Evolutionary conservation across 768 basidiomycete genomes (phyloP), one percentile per base, ranked within the genome.

Genomic region (Pleurotus sapidus): DNA sequence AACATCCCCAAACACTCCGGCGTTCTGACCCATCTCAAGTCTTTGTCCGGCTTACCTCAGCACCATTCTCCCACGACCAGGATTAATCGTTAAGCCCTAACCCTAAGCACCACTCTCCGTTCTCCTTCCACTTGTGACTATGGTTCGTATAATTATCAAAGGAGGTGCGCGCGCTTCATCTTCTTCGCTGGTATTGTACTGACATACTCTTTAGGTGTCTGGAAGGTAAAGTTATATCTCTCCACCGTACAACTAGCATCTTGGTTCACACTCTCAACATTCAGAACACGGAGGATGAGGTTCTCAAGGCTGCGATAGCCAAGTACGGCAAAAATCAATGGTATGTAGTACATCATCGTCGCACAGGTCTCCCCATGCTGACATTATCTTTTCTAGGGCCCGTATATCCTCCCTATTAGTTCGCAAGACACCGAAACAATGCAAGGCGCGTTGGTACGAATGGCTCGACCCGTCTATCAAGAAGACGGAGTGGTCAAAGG

Each of bases 401-500:
- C 94, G 96, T 65, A 98, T 99, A 69, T 97, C 95, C 9, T 98
- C 96, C 30, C 80, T 99, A 27, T 84, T 99, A 51, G 97, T 98
- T 37, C 87, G 97, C 62, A 99, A 99, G 74, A 99, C 97, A 1
- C 95, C 97, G 9, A 99, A 99, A 70, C 97, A 99, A 77, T 99
- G 97, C 79, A 99, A 99, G 73, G 93, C 93, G 1, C 90, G 94
- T 40, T 98, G 96, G 96, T 98, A 96, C 68, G 96, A 98, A 75
- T 98, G 97, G 97, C 77, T 98, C 49, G 97, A 99, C 74, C 97
- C 97, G 5, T 95, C 94, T 51, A 99, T 98, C 74, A 98, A 98
- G 74, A 99, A 99, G 79, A 98, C 96, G 15, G 97, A 98, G 72
- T 99, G 97, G 97, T 97, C 95, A 46, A 98, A 98, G 77, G 95